These are phyloP conservation scores for Rhododendron ferrugineum DNA, from an alignment of 148 eudicot genomes.

Conservation along the genomic window DNA sequence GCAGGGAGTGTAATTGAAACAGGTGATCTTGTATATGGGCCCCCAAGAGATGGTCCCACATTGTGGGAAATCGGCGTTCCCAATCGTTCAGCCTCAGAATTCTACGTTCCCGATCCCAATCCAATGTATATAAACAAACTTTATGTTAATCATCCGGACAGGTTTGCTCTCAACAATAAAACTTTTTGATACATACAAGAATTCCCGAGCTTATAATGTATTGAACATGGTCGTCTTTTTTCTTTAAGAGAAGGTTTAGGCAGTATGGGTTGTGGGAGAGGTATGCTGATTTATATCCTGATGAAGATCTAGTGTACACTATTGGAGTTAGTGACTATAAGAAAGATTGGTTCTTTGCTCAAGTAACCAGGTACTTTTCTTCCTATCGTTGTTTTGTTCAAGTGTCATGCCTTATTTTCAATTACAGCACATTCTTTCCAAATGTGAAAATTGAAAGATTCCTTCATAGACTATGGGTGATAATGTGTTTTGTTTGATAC, in stretches of 20 bases:
- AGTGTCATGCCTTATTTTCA: background rate
- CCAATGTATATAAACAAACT: slow-evolving; percentile 66
- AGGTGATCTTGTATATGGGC: slow-evolving; percentile 57
- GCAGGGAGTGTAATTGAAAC: background rate
- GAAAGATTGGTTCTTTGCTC: slow-evolving; percentile 92
- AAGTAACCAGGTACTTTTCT: slow-evolving; percentile 57
- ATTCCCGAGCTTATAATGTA: background rate
- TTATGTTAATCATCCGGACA: slow-evolving; percentile 65
- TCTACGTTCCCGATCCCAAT: slow-evolving; percentile 79
- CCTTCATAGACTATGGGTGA: background rate
- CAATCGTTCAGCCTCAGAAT: slow-evolving; percentile 82
- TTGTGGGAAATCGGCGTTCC: slow-evolving; percentile 95
- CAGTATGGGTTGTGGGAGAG: slow-evolving; percentile 92
- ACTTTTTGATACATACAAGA: background rate
- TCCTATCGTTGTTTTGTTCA: background rate
- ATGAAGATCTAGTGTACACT: slow-evolving; percentile 60
- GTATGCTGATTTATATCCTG: slow-evolving; percentile 67
- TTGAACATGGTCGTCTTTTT: background rate
- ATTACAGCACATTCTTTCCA: background rate
- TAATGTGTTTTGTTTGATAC: background rate
- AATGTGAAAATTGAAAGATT: background rate
- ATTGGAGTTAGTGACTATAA: slow-evolving; percentile 57
- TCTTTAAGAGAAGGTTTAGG: slow-evolving; percentile 45
- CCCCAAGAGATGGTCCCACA: slow-evolving; percentile 90
- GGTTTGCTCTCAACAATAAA: slow-evolving; percentile 28